Evolutionary conservation across 2,329 filamentous ascomycete genomes (phyloP).

Genomic region (Tolypocladium tropicale): DNA sequence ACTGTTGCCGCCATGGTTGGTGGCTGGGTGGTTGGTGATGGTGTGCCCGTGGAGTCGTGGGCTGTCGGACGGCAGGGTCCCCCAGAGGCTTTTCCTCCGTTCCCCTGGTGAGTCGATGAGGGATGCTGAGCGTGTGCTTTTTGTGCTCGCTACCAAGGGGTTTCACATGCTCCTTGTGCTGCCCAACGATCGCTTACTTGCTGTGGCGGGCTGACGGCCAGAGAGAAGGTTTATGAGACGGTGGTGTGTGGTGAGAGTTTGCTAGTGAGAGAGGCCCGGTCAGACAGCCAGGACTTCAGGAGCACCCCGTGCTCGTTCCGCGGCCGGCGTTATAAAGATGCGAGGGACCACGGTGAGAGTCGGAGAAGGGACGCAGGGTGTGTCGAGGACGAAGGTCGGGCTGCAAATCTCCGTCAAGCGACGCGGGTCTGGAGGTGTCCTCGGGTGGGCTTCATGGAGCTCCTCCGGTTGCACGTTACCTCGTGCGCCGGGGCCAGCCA

Average conservation of each 20-base stretch:
- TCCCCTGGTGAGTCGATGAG: not conserved
- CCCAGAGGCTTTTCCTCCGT: not conserved
- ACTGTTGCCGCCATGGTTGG: slow-evolving; percentile 15
- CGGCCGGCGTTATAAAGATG: not conserved
- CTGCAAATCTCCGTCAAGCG: slow-evolving; percentile 5
- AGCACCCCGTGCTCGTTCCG: not conserved
- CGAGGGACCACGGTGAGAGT: not conserved
- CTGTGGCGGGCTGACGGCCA: not conserved
- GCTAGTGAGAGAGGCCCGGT: not conserved
- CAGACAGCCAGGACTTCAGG: not conserved
- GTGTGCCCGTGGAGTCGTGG: not conserved
- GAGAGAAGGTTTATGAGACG: not conserved
- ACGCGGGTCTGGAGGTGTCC: not conserved
- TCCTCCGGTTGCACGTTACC: not conserved
- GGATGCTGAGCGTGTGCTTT: not conserved
- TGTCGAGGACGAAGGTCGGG: not conserved
- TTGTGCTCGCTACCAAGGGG: not conserved
- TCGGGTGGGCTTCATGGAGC: not conserved
- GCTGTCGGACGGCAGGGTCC: not conserved
- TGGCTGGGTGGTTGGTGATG: not conserved
- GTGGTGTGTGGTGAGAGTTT: not conserved
- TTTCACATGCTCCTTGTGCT: slow-evolving; percentile 1
- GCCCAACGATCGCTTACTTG: not conserved
- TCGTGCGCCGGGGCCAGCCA: not conserved
- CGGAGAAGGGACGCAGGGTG: not conserved